Base-by-base conservation (phyloP, 352 stramenopile genomes). In the Pythium dissimile region DNA sequence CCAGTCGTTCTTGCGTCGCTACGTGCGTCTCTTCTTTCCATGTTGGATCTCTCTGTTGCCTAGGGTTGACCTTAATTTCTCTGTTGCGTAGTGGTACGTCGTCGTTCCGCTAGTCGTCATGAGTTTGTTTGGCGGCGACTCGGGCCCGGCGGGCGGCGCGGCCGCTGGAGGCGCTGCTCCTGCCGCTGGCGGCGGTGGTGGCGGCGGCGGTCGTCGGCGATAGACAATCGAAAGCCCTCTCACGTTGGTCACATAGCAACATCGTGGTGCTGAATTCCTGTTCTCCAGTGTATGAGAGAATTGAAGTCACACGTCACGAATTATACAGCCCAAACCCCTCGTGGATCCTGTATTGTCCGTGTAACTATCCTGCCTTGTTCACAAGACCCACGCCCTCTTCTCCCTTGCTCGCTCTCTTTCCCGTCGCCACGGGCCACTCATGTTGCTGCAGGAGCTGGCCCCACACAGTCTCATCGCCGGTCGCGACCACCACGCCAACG, bases 1-100 rank as follows among this genome's bases (percentile, higher is more conserved):
- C 50, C 84, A 86, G 67, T 91, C 80, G 32, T 86, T 94, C 70
- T 62, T 94, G 54, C 81, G 84, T 58, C 81, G 80, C 86, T 94
- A 94, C 59, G 84, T 94, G 83, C 52, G 80, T 86, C 1, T 20
- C 18, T 4, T 23, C 2, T 31, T 15, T 26, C 9, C 16, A 12
- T n/a, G n/a, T n/a, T n/a, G n/a, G n/a, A n/a, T n/a, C n/a, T n/a
- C n/a, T n/a, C n/a, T n/a, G n/a, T n/a, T n/a, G n/a, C n/a, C n/a
- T n/a, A n/a, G n/a, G n/a, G n/a, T n/a, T n/a, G n/a, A n/a, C n/a
- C n/a, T n/a, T 50, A 5, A 20, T 58, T 24, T 18, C 10, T 27
- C 5, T 49, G 16, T 42, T 43, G 55, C 66, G 44, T 44, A 93
- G 84, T 94, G 84, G 84, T 94, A 94, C 67, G 72, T 94, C 50